Evolutionary conservation across 306 rosid genomes (phyloP).

Genomic region (Canavalia ensiformis): DNA sequence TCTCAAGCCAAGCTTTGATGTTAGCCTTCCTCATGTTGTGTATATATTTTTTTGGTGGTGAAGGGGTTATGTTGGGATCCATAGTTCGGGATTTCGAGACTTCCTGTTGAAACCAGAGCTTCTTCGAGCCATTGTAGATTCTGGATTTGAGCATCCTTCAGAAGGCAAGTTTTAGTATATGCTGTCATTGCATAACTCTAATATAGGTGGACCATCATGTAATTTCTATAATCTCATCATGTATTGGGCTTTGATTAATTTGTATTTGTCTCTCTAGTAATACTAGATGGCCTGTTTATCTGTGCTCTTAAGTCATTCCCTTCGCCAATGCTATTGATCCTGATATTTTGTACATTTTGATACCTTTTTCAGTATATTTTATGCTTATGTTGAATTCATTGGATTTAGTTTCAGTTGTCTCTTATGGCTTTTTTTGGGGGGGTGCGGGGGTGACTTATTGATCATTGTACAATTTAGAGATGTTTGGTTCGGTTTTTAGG

Average conservation of each 20-base stretch:
- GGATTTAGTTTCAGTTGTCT: background rate
- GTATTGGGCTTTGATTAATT: constrained; percentile 8
- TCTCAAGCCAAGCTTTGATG: constrained; percentile 10
- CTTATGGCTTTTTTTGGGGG: background rate
- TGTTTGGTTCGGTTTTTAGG: background rate
- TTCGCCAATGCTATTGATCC: constrained; percentile 13
- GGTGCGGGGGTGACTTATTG: background rate
- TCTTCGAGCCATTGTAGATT: constrained; percentile 83
- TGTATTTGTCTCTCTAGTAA: background rate
- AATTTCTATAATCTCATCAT: background rate
- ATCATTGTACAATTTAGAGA: constrained; percentile 34
- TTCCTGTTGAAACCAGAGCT: constrained; percentile 88
- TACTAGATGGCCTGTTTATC: background rate
- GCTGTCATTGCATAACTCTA: background rate
- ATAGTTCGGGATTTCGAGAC: constrained; percentile 87
- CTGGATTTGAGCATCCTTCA: constrained; percentile 88
- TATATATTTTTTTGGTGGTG: constrained; percentile 39
- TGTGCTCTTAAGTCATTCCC: background rate
- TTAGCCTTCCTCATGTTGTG: constrained; percentile 31
- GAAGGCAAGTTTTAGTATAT: constrained; percentile 69
- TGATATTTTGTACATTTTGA: constrained; percentile 18
- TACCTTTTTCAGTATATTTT: constrained; percentile 20
- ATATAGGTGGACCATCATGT: background rate
- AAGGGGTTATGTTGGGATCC: constrained; percentile 88
- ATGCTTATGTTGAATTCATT: background rate